phyloP scores from a whole-genome alignment of 768 basidiomycete genomes.

The Suillus subaureus region DNA sequence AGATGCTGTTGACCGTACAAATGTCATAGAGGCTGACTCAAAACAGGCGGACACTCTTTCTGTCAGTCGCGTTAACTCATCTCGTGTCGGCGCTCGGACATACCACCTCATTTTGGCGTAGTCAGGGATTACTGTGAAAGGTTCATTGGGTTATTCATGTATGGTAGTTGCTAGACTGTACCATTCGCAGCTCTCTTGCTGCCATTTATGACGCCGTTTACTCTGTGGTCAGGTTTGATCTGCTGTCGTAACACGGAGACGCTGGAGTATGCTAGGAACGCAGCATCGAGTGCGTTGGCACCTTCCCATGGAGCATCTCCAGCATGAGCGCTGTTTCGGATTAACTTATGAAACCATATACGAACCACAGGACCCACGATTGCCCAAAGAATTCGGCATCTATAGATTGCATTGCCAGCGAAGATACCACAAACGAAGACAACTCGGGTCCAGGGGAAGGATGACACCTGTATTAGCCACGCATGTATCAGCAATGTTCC shows the following conservation, averaged over 20 bases:
- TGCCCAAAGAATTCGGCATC: conserved; percentile 75
- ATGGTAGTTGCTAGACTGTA: conserved; percentile 31
- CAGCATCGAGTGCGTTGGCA: conserved; percentile 85
- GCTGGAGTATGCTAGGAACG: conserved; percentile 79
- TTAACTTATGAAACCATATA: conserved; percentile 10
- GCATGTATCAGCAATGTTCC: conserved; percentile 10
- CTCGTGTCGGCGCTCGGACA: conserved; percentile 66
- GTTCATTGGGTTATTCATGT: conserved; percentile 8
- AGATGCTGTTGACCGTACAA: conserved; percentile 7
- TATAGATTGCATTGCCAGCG: conserved; percentile 66
- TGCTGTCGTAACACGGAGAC: conserved; percentile 86
- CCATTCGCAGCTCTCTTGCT: conserved; percentile 67
- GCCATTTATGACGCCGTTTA: conserved; percentile 78
- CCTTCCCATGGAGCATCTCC: conserved; percentile 87
- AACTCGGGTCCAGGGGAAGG: conserved; percentile 58
- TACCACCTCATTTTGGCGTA: conserved; percentile 76
- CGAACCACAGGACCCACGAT: conserved; percentile 46
- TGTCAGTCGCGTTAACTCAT: conserved; percentile 53
- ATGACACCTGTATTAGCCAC: conserved; percentile 61
- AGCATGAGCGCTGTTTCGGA: conserved; percentile 64
- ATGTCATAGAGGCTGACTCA: conserved; percentile 46
- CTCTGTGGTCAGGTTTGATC: conserved; percentile 76
- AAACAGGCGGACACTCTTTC: conserved; percentile 72
- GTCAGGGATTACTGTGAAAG: conserved; percentile 73
- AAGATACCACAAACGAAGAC: conserved; percentile 52